phyloP scores from a whole-genome alignment of 106 monocot genomes.

The Phalaenopsis equestris region DNA sequence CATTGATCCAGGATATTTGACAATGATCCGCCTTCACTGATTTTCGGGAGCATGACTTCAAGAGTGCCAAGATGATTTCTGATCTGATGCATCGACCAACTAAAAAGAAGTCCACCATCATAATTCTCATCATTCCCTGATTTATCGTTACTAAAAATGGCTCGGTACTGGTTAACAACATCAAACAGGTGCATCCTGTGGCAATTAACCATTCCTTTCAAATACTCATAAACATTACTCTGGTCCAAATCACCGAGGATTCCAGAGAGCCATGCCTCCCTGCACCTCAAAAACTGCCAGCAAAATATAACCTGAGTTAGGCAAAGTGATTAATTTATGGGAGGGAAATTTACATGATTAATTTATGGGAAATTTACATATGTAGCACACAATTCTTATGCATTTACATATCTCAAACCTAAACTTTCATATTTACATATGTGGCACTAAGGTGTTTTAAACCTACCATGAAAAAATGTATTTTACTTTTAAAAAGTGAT shows the following conservation, averaged over 20 bases:
- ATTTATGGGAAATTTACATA: too few species aligned
- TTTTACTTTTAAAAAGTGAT: too few species aligned
- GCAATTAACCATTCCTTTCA: slow-evolving; percentile 89
- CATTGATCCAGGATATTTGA: slow-evolving; percentile 91
- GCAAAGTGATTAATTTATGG: not conserved
- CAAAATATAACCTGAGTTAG: slow-evolving; percentile 8
- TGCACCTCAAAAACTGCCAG: slow-evolving; percentile 89
- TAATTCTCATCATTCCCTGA: slow-evolving; percentile 88
- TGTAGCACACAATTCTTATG: too few species aligned
- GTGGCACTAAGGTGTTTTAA: too few species aligned
- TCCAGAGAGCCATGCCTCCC: slow-evolving; percentile 92
- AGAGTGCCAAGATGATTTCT: slow-evolving; percentile 70
- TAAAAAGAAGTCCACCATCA: slow-evolving; percentile 96
- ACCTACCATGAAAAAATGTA: too few species aligned
- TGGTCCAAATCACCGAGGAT: slow-evolving; percentile 92
- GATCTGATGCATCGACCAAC: slow-evolving; percentile 98
- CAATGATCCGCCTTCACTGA: slow-evolving; percentile 78
- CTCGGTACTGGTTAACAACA: slow-evolving; percentile 90
- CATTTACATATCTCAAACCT: too few species aligned
- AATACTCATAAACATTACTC: slow-evolving; percentile 85
- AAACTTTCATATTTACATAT: too few species aligned
- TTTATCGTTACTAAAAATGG: slow-evolving; percentile 91
- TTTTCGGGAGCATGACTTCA: slow-evolving; percentile 83
- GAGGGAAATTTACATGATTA: too few species aligned
- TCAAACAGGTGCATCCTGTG: slow-evolving; percentile 91